A percentile compares a stretch with the other conserved stretches of the same genome.
phyloP scores from a whole-genome alignment of 257 asterid species.

The Solanum sitiens region DNA sequence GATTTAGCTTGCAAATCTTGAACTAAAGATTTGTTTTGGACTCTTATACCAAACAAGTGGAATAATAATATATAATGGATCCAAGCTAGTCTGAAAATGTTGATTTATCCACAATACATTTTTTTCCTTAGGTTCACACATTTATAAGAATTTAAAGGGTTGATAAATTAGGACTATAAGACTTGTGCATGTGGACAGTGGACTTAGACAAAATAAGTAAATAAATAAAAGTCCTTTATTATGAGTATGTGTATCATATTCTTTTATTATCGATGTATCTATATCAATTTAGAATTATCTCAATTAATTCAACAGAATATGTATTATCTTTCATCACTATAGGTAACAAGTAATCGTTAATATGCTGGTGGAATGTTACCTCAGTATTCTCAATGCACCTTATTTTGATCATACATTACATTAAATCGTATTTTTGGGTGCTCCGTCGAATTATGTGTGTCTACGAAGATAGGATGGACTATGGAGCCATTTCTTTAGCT shows the following conservation, averaged over 20 bases:
- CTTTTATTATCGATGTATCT: background rate
- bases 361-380: too few species aligned
- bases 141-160: background rate
- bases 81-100: slow-evolving; percentile 17
- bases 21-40: background rate
- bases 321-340: background rate
- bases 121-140: slow-evolving; percentile 26
- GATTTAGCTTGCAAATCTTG: background rate
- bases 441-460: background rate
- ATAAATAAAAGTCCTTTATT: background rate
- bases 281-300: background rate
- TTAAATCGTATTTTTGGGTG: fast-evolving
- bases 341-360: background rate
- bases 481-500: background rate
- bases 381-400: fast-evolving
- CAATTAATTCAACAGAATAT: background rate
- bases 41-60: background rate
- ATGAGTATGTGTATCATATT: background rate
- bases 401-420: background rate
- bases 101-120: slow-evolving; percentile 10
- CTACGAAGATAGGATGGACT: background rate
- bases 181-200: background rate
- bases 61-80: background rate
- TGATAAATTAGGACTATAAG: background rate
- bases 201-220: background rate